A percentile compares a stretch with the other conserved stretches of the same genome.
phyloP scores from a whole-genome alignment of 768 basidiomycete species.

The Daedaleopsis nitida region DNA sequence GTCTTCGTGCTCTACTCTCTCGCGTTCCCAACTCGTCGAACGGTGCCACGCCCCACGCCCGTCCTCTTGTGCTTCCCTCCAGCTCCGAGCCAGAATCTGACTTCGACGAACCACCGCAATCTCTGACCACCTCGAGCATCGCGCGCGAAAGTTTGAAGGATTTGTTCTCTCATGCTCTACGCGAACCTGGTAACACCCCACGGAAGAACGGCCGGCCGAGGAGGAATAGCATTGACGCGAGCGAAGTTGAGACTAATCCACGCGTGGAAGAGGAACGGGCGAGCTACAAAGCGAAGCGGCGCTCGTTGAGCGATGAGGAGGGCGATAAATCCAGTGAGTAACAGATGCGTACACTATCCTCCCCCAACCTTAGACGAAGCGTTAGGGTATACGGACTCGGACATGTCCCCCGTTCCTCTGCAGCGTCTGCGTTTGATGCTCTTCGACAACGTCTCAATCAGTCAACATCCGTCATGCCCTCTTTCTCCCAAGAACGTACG shows the following conservation, averaged over 20 bases:
- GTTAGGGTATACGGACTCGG: constrained; percentile 9
- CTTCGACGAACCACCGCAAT: constrained; percentile 56
- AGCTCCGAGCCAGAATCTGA: constrained; percentile 59
- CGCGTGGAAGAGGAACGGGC: constrained; percentile 42
- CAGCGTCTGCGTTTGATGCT: constrained; percentile 25
- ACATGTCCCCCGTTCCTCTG: constrained; percentile 18
- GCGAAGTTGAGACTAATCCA: constrained; percentile 61
- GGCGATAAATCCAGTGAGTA: constrained; percentile 55
- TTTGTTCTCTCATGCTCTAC: constrained; percentile 66
- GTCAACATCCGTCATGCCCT: constrained; percentile 19
- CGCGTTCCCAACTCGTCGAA: constrained; percentile 46
- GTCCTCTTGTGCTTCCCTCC: constrained; percentile 25
- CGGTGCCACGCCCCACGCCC: constrained; percentile 36
- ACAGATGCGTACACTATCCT: not conserved
- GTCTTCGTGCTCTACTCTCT: constrained; percentile 62
- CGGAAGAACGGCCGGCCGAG: constrained; percentile 47
- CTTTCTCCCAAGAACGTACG: constrained; percentile 24
- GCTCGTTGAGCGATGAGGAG: constrained; percentile 72
- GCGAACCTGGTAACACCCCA: constrained; percentile 66
- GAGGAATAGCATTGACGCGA: constrained; percentile 60
- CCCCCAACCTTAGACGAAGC: not conserved
- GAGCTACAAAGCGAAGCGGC: constrained; percentile 51
- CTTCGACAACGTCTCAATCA: constrained; percentile 22
- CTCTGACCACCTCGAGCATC: constrained; percentile 42
- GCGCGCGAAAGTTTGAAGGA: constrained; percentile 62